Base-by-base conservation (phyloP, 306 rosid species). In the Delonix regia region DNA sequence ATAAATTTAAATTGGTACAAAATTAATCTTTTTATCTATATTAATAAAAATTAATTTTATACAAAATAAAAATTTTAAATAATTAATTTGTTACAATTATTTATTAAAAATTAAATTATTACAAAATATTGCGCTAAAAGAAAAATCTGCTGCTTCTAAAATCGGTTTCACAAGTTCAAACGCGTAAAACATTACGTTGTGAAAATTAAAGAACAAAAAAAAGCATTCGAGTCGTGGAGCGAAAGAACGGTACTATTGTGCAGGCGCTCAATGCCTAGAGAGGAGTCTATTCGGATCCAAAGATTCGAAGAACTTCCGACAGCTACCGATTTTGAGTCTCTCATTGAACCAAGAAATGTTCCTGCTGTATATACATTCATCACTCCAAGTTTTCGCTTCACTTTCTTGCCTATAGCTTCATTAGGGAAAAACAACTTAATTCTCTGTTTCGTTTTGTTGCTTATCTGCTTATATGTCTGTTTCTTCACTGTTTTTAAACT, bases 281-380 rank as follows among this genome's bases (percentile, higher is more conserved):
- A 88, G 34, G 83, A 79, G 9, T 49, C 82, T 59, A 81, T 87
- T 57, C 67, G 47, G 76, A 69, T 93, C 74, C 90, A 48, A 64
- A 87, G 84, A 21, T 78, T 79, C 82, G 87, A 96, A 64, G 67
- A 82, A 48, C 83, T 85, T 81, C 91, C 84, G 19, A 79, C 91
- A 16, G 79, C 87, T 33, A 33, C 34, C 24, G 76, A 71, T 16
- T 71, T 71, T 13, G 76, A 71, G 63, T 52, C 76, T 21, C 22
- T 52, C 27, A 19, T 52, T 24, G 76, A 71, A 36, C 51, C 76
- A 51, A 34, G 64, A 52, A 71, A 71, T 13, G 34, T 71, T 71
- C 76, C 76, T 19, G 64, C 64, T 21, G 76, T 70, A 70, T 28
- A 7, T n/a, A 49, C 28, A 30, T n/a, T 28, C 45, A 8, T 27